These are phyloP conservation scores for Dioszegia aurantiaca DNA, from an alignment of 768 basidiomycete genomes.

Conservation along the genomic window DNA sequence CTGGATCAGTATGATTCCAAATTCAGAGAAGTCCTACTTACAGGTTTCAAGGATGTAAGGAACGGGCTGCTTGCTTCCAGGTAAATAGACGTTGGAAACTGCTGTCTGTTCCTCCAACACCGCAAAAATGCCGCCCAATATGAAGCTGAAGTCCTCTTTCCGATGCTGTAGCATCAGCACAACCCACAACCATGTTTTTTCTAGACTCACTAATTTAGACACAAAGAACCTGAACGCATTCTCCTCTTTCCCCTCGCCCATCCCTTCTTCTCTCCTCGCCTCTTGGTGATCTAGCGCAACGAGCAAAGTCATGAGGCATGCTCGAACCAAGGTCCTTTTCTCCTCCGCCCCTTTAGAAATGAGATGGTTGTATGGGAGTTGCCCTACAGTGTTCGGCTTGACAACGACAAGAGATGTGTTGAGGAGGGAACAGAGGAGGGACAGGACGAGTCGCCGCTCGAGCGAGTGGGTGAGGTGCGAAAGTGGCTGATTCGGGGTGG, in stretches of 20 bases:
- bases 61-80: slow-evolving; percentile 77
- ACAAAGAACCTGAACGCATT: slow-evolving; percentile 92
- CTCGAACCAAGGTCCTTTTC: slow-evolving; percentile 66
- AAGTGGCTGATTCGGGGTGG: slow-evolving; percentile 69
- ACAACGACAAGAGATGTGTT: slow-evolving; percentile 65
- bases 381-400: slow-evolving; percentile 50
- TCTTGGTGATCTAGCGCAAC: slow-evolving; percentile 50
- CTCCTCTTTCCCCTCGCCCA: slow-evolving; percentile 46
- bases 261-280: slow-evolving; percentile 25
- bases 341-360: slow-evolving; percentile 83
- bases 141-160: slow-evolving; percentile 79
- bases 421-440: slow-evolving; percentile 84
- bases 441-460: slow-evolving; percentile 71
- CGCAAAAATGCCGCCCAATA: slow-evolving; percentile 66
- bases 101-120: slow-evolving; percentile 64
- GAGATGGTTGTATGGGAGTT: slow-evolving; percentile 82
- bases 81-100: slow-evolving; percentile 69
- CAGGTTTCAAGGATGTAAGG: slow-evolving; percentile 79
- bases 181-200: not conserved
- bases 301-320: slow-evolving; percentile 72
- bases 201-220: slow-evolving; percentile 69
- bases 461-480: slow-evolving; percentile 69
- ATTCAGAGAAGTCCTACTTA: slow-evolving; percentile 53
- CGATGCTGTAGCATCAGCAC: slow-evolving; percentile 64
- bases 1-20: slow-evolving; percentile 18